phyloP scores from a whole-genome alignment of 208 protist species.

The Trypanosoma cruzi region DNA sequence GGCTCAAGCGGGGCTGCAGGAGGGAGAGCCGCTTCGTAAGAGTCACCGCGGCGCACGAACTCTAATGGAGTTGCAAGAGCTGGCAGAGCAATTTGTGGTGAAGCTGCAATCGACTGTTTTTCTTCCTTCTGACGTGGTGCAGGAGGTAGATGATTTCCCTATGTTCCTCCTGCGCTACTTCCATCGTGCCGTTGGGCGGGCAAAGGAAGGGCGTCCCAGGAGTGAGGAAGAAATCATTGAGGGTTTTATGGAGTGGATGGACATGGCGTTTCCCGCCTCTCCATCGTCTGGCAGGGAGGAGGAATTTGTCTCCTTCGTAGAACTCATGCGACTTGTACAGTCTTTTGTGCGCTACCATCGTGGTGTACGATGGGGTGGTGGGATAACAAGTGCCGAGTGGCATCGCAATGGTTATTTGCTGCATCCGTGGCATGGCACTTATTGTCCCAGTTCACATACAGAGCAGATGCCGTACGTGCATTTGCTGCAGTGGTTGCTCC shows the following conservation, averaged over 20 bases:
- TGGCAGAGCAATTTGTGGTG: constrained; percentile 15
- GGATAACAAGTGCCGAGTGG: constrained; percentile 34
- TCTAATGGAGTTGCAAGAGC: constrained; percentile 18
- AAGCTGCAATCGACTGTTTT: constrained; percentile 9
- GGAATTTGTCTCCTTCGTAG: constrained; percentile 44
- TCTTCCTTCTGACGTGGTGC: constrained; percentile 29
- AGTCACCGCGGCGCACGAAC: constrained; percentile 10
- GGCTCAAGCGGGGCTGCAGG: neutral
- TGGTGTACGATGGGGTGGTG: constrained; percentile 77
- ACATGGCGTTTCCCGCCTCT: constrained; percentile 16
- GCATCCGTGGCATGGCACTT: constrained; percentile 70
- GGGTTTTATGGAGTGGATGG: constrained; percentile 45
- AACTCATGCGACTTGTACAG: constrained; percentile 50
- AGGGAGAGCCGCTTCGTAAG: too few relatives aligned
- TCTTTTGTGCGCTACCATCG: constrained; percentile 78
- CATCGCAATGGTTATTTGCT: constrained; percentile 48
- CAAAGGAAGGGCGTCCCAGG: neutral
- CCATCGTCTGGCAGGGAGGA: neutral
- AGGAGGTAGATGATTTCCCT: constrained; percentile 28
- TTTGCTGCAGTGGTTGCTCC: constrained; percentile 75
- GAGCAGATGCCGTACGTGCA: constrained; percentile 83
- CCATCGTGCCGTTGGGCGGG: neutral
- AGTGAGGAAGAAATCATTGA: constrained; percentile 37
- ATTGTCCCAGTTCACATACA: constrained; percentile 57
- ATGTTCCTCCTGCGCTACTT: constrained; percentile 24